Evolutionary conservation across 495 filamentous ascomycete species (phyloP).

Genomic region (Penicillium arizonense): DNA sequence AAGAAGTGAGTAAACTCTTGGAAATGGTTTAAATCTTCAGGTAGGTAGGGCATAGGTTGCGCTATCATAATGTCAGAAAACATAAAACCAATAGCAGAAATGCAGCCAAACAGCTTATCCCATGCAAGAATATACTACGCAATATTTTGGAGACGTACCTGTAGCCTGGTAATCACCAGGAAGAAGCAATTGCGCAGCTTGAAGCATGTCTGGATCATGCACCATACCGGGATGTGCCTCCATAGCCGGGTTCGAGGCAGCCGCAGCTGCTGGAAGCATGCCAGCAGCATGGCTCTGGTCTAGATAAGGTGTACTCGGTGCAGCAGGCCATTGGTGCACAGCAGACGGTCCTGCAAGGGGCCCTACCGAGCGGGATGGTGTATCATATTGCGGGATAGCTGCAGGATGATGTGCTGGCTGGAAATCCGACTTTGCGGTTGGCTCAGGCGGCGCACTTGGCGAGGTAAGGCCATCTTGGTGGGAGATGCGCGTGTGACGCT

Average conservation of each 20-base stretch:
- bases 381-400: constrained; percentile 23
- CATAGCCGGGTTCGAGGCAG: constrained; percentile 12
- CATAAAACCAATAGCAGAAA: not conserved
- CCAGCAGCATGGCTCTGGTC: constrained; percentile 17
- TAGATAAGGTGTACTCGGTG: constrained; percentile 27
- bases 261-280: constrained; percentile 17
- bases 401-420: constrained; percentile 17
- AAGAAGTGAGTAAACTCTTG: constrained; percentile 43
- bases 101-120: not conserved
- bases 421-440: constrained; percentile 11
- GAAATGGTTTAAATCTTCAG: constrained; percentile 40
- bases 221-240: constrained; percentile 21
- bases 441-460: constrained; percentile 30
- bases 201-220: constrained; percentile 40
- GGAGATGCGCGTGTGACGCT: constrained; percentile 49
- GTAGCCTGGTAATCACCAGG: constrained; percentile 33
- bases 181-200: constrained; percentile 40
- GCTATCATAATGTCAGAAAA: constrained; percentile 16
- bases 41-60: constrained; percentile 33
- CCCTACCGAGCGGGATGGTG: constrained; percentile 19
- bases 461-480: constrained; percentile 35
- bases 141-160: constrained; percentile 5
- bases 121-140: not conserved
- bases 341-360: constrained; percentile 24
- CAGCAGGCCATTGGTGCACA: constrained; percentile 33